Evolutionary conservation across 495 filamentous ascomycete species (phyloP), one percentile per base, ranked within the genome.

Genomic region (Penicillium chermesinum): DNA sequence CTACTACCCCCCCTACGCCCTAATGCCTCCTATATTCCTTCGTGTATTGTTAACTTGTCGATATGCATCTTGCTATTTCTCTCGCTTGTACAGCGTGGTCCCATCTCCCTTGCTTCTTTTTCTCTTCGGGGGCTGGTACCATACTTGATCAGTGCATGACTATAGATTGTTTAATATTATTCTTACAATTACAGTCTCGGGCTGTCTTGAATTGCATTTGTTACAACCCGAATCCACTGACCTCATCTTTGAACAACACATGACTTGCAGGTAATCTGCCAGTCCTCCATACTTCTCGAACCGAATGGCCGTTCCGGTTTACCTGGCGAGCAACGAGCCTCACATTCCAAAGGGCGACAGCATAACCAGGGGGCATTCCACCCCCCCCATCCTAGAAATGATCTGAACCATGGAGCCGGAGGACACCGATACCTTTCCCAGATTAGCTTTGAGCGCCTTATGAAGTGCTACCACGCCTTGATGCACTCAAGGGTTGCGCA

Each of bases 141-240:
- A 50, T 50, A 45, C 36, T 54, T 25, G 39, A 46, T 44, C 41
- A 46, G 56, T 60, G 53, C 59, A 50, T 57, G 48, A 46, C 38
- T 57, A 34, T 63, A 63, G 44, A 51, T 48, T 63, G 54, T 63
- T 63, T 63, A 63, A 63, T 63, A 63, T 39, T 63, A 55, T 61
- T 42, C 22, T 51, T 58, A 49, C 7, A 8, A 30, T 21, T 50
- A 20, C 38, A 15, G 46, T 35, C 32, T 33, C 44, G 36, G 16
- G 50, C 41, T 52, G 35, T 43, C 33, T 44, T 25, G 38, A 47
- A 33, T 38, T 40, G 25, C 41, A 50, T 49, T 41, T 21, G 13
- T 10, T 8, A 30, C 25, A 30, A 30, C 4, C 5, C 25, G n/a
- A n/a, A n/a, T n/a, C n/a, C n/a, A n/a, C n/a, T n/a, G n/a, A n/a